Percentiles rank a stretch among this genome's conserved stretches.
Evolutionary conservation across 305 asterid genomes (phyloP).

Genomic region (Plantago coronopus): DNA sequence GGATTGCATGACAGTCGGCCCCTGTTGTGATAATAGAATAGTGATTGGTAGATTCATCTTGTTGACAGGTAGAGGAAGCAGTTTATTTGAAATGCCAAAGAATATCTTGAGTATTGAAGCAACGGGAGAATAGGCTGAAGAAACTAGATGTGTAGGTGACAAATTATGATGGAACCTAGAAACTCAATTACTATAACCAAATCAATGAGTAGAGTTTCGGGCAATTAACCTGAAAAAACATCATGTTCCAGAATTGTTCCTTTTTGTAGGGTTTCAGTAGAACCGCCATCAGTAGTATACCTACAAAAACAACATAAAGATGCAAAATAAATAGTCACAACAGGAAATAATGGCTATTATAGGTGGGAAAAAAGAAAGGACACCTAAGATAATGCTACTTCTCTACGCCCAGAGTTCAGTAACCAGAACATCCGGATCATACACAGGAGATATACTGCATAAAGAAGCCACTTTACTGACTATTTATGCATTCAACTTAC

Average conservation of each 20-base stretch:
- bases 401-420: constrained; percentile 8
- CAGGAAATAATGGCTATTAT: constrained; percentile 2
- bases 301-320: constrained; percentile 37
- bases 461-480: constrained; percentile 18
- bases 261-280: constrained; percentile 69
- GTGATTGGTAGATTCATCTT: too few relatives aligned
- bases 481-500: constrained; percentile 40
- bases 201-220: constrained; percentile 1
- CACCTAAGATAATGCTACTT: constrained; percentile 8
- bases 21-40: too few relatives aligned
- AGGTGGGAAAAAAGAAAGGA: constrained; percentile 19
- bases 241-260: constrained; percentile 78
- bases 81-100: too few relatives aligned
- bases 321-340: constrained; percentile 7
- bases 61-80: too few relatives aligned
- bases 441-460: constrained; percentile 1
- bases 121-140: too few relatives aligned
- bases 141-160: too few relatives aligned
- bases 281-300: constrained; percentile 94
- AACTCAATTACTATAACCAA: constrained; percentile 2
- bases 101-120: too few relatives aligned
- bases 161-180: constrained; percentile 12
- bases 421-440: constrained; percentile 11
- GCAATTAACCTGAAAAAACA: constrained; percentile 69
- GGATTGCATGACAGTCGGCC: too few relatives aligned